Evolutionary conservation across 2,329 filamentous ascomycete genomes (phyloP).

Genomic region (Neopestalotiopsis sp.): DNA sequence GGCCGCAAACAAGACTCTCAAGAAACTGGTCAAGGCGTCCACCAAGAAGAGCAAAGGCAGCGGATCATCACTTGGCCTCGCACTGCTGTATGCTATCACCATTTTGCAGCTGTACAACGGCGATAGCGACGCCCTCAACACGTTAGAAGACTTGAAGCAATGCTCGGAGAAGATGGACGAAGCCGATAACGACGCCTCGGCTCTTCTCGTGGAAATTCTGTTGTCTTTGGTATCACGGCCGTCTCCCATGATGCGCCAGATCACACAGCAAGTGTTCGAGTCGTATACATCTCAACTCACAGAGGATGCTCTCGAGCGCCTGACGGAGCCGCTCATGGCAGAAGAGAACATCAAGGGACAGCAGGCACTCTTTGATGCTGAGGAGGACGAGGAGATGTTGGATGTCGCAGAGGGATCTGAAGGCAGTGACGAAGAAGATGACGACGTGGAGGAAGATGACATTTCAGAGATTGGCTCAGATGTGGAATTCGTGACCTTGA

Average conservation of each 20-base stretch:
- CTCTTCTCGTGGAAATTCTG: conserved; percentile 84
- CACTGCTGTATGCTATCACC: conserved; percentile 82
- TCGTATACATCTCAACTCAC: conserved; percentile 81
- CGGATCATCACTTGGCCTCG: conserved; percentile 66
- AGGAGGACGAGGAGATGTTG: conserved; percentile 63
- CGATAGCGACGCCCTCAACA: conserved; percentile 82
- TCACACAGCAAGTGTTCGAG: conserved; percentile 87
- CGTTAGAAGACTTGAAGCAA: conserved; percentile 80
- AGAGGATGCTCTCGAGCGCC: conserved; percentile 69
- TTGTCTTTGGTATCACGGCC: conserved; percentile 88
- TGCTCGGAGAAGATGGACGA: conserved; percentile 72
- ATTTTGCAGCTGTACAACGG: conserved; percentile 91
- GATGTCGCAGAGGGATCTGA: conserved; percentile 48
- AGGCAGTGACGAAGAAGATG: conserved; percentile 45
- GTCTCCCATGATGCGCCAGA: conserved; percentile 82
- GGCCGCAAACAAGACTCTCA: conserved; percentile 57
- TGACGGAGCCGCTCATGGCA: conserved; percentile 73
- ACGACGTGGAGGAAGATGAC: conserved; percentile 48
- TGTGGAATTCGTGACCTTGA: conserved; percentile 46
- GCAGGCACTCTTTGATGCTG: conserved; percentile 80
- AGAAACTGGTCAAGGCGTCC: conserved; percentile 54
- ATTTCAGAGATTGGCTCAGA: conserved; percentile 43
- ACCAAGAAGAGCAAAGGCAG: conserved; percentile 40
- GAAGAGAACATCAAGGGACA: conserved; percentile 86
- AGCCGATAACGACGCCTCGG: conserved; percentile 64